These are phyloP conservation scores for Russula olivacea DNA, from an alignment of 768 basidiomycete species.

Conservation along the genomic window DNA sequence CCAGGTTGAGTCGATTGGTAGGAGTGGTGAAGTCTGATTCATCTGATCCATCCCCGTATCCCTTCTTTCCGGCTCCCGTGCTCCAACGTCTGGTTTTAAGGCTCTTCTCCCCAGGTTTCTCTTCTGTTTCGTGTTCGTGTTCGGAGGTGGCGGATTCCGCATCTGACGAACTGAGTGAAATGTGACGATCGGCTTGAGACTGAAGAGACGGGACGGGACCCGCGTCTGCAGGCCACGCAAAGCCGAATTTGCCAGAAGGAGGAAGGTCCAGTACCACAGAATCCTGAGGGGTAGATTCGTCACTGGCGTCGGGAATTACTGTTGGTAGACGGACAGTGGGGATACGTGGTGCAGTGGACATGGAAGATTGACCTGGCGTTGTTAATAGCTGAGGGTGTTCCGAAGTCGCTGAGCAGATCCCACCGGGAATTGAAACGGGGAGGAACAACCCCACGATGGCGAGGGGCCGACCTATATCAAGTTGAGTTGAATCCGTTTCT, in stretches of 20 bases:
- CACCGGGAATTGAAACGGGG: constrained; percentile 13
- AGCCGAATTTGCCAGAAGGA: constrained; percentile 50
- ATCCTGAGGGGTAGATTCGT: constrained; percentile 39
- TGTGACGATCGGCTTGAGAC: constrained; percentile 35
- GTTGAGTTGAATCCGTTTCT: constrained; percentile 7
- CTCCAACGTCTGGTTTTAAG: constrained; percentile 9
- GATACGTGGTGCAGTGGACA: constrained; percentile 31
- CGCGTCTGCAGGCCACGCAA: constrained; percentile 51
- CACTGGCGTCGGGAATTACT: constrained; percentile 38
- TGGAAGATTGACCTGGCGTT: constrained; percentile 22
- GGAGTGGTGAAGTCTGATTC: constrained; percentile 32
- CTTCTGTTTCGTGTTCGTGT: constrained; percentile 30
- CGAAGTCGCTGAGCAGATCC: constrained; percentile 13
- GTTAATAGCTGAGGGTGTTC: constrained; percentile 4
- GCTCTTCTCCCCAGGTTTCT: not conserved
- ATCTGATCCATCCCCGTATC: constrained; percentile 28
- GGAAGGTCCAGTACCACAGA: constrained; percentile 42
- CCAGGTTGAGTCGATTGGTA: constrained; percentile 30
- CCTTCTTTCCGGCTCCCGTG: constrained; percentile 21
- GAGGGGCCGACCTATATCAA: constrained; percentile 14
- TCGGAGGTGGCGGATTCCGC: constrained; percentile 49
- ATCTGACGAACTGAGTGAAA: constrained; percentile 43
- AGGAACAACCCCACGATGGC: constrained; percentile 10
- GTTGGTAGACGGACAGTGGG: constrained; percentile 50
- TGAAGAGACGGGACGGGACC: constrained; percentile 37